Evolutionary conservation across 2,329 filamentous ascomycete genomes (phyloP), one percentile per base, ranked within the genome.

Genomic region (Paraphaeosphaeria minitans): DNA sequence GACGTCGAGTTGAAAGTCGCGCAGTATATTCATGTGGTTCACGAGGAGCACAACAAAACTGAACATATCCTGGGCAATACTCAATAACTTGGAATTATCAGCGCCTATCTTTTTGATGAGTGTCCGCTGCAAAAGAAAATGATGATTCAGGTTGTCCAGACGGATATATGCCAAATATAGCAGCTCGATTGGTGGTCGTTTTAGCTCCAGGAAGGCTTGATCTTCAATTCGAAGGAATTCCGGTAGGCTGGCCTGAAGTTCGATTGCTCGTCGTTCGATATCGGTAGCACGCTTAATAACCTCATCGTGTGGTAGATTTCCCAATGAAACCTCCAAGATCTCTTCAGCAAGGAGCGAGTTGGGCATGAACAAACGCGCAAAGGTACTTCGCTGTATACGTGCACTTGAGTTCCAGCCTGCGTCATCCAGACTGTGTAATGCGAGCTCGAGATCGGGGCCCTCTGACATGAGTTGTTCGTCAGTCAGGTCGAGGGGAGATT

Each of bases 311-410:
- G 63, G 33, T 3, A 56, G 69, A 65, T 4, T 33, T 2, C 81
- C 81, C 0, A 87, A 71, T 0, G 84, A 84, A 22, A 87, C 77
- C 61, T 87, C 83, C 4, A 88, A 77, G 4, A 88, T 81, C 49
- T 88, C 85, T 60, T 88, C 85, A 2, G 83, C 78, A 8, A 88
- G 78, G 0, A 70, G 56, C 5, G 81, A 80, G 37, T 87, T 77
- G 12, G 80, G 76, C 1, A 78, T 77, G 46, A 81, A 80, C 0
- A 82, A 79, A 27, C 85, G 76, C 0, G 76, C 65, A 55, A 81
- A 78, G 0, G 84, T 85, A 0, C 78, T 75, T 0, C 80, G 67
- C 21, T 80, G 75, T 0, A 85, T 64, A 0, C 72, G 67, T 0
- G 81, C 81, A 1, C 75, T 66, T 0, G 76, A 80, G 35, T 84